phyloP scores from a whole-genome alignment of 768 basidiomycete genomes.

The Suillus fuscotomentosus region DNA sequence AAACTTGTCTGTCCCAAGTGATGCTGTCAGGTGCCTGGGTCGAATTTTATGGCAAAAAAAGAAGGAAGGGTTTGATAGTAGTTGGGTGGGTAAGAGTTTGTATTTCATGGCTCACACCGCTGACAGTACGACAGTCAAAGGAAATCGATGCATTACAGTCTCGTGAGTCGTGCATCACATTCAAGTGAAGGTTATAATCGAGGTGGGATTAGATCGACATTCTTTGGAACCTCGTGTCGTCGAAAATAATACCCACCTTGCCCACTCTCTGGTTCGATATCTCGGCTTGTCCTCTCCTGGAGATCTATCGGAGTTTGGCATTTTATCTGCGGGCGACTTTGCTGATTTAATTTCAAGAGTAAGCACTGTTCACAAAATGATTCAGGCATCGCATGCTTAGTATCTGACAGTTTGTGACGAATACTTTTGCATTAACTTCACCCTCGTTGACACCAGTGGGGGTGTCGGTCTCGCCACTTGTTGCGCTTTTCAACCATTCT shows the following conservation, averaged over 20 bases:
- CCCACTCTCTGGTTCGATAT: conserved; percentile 73
- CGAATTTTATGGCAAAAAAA: conserved; percentile 68
- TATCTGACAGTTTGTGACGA: conserved; percentile 73
- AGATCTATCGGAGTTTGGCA: conserved; percentile 56
- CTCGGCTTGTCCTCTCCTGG: conserved; percentile 57
- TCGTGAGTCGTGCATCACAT: conserved; percentile 45
- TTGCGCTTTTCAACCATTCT: conserved; percentile 86
- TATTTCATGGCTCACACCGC: neutral
- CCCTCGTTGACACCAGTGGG: conserved; percentile 81
- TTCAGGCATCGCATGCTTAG: neutral
- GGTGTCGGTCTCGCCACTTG: conserved; percentile 73
- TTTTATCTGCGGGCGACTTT: conserved; percentile 59
- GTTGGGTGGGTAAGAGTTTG: conserved; percentile 49
- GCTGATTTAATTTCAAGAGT: conserved; percentile 75
- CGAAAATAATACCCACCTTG: conserved; percentile 65
- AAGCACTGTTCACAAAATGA: conserved; percentile 17
- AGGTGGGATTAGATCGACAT: conserved; percentile 48
- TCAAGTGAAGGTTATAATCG: neutral
- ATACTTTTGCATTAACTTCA: conserved; percentile 84
- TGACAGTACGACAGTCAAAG: conserved; percentile 41
- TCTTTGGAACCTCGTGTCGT: conserved; percentile 46
- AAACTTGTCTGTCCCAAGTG: conserved; percentile 57
- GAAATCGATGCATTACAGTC: conserved; percentile 74
- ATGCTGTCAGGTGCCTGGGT: conserved; percentile 77
- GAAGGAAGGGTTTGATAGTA: conserved; percentile 49